A percentile compares a stretch with the other conserved stretches of the same genome.
phyloP scores from a whole-genome alignment of 768 basidiomycete species.

The Mycena vitilis region DNA sequence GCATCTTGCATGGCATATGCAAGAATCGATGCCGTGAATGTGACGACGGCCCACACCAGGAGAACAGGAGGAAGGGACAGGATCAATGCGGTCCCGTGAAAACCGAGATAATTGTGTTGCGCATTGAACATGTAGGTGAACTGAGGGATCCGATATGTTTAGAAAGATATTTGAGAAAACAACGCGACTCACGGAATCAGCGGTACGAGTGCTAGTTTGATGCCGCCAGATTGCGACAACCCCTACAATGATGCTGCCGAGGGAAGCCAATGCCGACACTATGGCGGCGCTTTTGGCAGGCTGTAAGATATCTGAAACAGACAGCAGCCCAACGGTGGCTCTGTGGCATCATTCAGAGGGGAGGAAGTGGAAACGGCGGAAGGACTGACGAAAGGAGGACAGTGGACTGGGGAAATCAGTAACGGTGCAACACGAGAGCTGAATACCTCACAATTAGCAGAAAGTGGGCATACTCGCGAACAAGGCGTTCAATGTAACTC shows the following conservation, averaged over 20 bases:
- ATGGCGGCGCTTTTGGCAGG: conserved; percentile 48
- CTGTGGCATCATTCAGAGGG: conserved; percentile 40
- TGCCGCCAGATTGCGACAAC: conserved; percentile 70
- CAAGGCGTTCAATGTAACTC: conserved; percentile 60
- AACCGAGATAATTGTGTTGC: conserved; percentile 55
- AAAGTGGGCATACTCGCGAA: conserved; percentile 67
- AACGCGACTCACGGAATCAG: conserved; percentile 52
- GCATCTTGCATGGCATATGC: conserved; percentile 56
- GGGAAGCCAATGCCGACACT: conserved; percentile 59
- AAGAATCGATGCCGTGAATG: conserved; percentile 59
- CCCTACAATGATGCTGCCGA: conserved; percentile 67
- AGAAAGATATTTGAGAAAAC: too few relatives aligned
- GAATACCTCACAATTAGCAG: conserved; percentile 59
- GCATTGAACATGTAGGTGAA: conserved; percentile 67
- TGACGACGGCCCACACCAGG: conserved; percentile 66
- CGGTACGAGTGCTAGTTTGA: conserved; percentile 57
- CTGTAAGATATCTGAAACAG: conserved; percentile 54
- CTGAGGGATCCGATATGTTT: conserved; percentile 39
- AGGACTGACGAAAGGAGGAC: conserved; percentile 63
- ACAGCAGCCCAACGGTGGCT: conserved; percentile 62
- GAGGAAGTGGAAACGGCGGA: background rate
- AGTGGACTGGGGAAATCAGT: conserved; percentile 52
- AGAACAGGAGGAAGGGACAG: conserved; percentile 65
- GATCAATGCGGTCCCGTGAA: conserved; percentile 62
- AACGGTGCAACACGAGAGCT: background rate